Evolutionary conservation across 441 rosid genomes (phyloP).

Genomic region (Theobroma grandiflorum): DNA sequence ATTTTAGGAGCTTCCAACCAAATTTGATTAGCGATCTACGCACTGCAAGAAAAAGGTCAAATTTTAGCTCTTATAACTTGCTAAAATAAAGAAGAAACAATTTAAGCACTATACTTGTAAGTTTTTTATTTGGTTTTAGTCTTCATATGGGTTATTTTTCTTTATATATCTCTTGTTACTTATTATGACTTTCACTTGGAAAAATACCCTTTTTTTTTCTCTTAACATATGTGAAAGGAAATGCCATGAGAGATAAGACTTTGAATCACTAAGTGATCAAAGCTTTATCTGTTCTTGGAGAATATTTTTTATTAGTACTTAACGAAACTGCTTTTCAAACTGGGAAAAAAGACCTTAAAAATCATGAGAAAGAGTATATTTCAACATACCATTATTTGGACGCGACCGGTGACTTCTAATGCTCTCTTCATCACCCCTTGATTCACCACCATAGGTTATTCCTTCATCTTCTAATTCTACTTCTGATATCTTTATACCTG

Average conservation of each 20-base stretch:
- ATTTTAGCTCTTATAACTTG: background rate
- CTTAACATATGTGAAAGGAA: too few relatives aligned
- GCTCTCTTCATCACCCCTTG: conserved; percentile 10
- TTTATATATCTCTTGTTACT: too few relatives aligned
- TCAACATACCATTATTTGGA: conserved; percentile 1
- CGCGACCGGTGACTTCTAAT: background rate
- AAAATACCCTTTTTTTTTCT: too few relatives aligned
- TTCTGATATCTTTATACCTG: conserved; percentile 17
- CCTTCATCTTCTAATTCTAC: conserved; percentile 12
- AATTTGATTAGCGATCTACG: background rate
- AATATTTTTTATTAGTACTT: too few relatives aligned
- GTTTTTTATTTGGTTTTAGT: too few relatives aligned
- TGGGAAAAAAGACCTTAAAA: background rate
- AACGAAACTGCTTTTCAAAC: background rate
- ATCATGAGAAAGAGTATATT: background rate
- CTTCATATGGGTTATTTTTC: too few relatives aligned
- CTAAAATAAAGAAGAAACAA: background rate
- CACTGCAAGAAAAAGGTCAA: conserved; percentile 5
- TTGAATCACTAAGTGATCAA: too few relatives aligned
- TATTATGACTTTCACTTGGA: too few relatives aligned
- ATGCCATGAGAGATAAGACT: too few relatives aligned
- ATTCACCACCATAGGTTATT: background rate
- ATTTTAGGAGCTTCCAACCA: background rate
- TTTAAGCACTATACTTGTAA: too few relatives aligned
- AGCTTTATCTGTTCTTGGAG: too few relatives aligned